Percentiles rank a stretch among this genome's conserved stretches.
phyloP scores from a whole-genome alignment of 2,329 filamentous ascomycete genomes.

The Aphanocladium album region DNA sequence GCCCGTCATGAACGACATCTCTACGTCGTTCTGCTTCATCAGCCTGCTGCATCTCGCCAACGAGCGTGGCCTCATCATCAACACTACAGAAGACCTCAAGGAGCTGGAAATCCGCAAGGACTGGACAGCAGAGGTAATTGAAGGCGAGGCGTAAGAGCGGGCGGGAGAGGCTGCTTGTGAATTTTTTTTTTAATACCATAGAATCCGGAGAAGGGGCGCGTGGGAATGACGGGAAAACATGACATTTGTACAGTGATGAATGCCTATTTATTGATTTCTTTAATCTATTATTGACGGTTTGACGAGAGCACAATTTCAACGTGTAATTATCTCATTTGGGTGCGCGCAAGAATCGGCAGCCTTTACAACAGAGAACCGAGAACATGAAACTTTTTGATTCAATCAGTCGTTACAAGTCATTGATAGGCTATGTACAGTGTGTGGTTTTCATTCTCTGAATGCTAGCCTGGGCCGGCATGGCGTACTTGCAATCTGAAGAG shows the following conservation, averaged over 20 bases:
- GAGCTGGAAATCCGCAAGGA: conserved; percentile 60
- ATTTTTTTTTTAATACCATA: no score
- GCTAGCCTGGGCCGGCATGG: not conserved
- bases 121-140: conserved; percentile 53
- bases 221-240: not conserved
- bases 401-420: not conserved
- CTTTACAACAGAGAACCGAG: no score
- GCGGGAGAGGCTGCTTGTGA: no score
- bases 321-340: not conserved
- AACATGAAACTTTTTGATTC: not conserved
- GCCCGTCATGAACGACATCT: conserved; percentile 86
- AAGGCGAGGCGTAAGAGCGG: conserved; percentile 25
- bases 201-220: no score
- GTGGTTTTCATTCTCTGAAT: not conserved
- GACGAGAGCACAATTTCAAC: not conserved
- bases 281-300: not conserved
- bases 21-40: conserved; percentile 90
- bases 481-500: not conserved
- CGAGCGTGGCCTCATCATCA: conserved; percentile 80
- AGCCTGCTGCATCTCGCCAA: conserved; percentile 87
- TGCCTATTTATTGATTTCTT: not conserved
- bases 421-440: not conserved
- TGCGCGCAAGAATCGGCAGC: no score
- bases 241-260: not conserved
- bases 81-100: conserved; percentile 53